Evolutionary conservation across 805 yeast species (phyloP).

Genomic region (Lachancea meyersii): DNA sequence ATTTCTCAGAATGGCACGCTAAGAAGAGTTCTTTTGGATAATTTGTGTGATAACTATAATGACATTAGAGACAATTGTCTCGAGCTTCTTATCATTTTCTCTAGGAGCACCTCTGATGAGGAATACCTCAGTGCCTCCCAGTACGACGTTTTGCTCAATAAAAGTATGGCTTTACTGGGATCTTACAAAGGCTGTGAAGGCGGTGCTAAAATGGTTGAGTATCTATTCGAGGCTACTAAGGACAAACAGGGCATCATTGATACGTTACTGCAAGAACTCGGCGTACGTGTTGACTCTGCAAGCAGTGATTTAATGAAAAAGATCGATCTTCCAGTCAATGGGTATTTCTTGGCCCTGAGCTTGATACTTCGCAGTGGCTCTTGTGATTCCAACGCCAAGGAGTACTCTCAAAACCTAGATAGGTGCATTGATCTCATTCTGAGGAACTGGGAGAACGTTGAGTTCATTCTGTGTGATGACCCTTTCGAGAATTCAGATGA

Average conservation of each 20-base stretch:
- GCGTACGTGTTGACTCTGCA: conserved; percentile 33
- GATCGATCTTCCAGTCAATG: conserved; percentile 56
- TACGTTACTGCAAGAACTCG: conserved; percentile 33
- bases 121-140: conserved; percentile 6
- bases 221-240: conserved; percentile 37
- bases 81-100: conserved; percentile 37
- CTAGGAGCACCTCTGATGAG: conserved; percentile 13
- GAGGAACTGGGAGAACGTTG: conserved; percentile 33
- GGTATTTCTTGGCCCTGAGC: conserved; percentile 56
- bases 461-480: conserved; percentile 52
- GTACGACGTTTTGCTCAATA: conserved; percentile 14
- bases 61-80: conserved; percentile 60
- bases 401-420: neutral
- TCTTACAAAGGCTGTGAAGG: conserved; percentile 62
- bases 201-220: conserved; percentile 63
- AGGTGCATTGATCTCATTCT: conserved; percentile 19
- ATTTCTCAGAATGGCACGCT: conserved; percentile 37
- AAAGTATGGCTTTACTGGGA: conserved; percentile 37
- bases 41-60: conserved; percentile 63
- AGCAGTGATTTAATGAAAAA: conserved; percentile 36
- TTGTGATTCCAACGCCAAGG: conserved; percentile 2
- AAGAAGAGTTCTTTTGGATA: conserved; percentile 50
- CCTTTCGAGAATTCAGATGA: conserved; percentile 54
- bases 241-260: conserved; percentile 29
- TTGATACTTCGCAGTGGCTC: conserved; percentile 36